phyloP scores from a whole-genome alignment of 2,329 filamentous ascomycete genomes.

The Talaromyces albobiverticillius region DNA sequence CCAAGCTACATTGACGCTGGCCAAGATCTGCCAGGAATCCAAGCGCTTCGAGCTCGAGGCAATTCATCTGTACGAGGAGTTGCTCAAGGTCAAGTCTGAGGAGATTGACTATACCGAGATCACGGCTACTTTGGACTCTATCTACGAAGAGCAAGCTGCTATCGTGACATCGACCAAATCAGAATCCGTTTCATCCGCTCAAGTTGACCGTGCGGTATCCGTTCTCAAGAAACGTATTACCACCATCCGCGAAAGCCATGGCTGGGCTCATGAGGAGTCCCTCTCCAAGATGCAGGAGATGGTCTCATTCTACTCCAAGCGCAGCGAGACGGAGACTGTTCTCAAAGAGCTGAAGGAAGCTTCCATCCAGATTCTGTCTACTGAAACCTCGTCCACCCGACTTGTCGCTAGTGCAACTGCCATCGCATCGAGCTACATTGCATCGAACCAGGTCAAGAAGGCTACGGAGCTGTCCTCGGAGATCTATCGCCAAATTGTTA shows the following conservation, averaged over 20 bases:
- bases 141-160: slow-evolving; percentile 37
- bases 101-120: slow-evolving; percentile 36
- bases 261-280: slow-evolving; percentile 40
- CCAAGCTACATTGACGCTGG: slow-evolving; percentile 33
- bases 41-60: slow-evolving; percentile 35
- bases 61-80: slow-evolving; percentile 35
- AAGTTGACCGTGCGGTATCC: slow-evolving; percentile 29
- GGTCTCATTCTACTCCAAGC: slow-evolving; percentile 32
- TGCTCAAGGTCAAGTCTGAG: slow-evolving; percentile 29
- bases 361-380: slow-evolving; percentile 30
- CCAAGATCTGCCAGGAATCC: slow-evolving; percentile 38
- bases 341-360: slow-evolving; percentile 33
- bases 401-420: slow-evolving; percentile 33
- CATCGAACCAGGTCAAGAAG: slow-evolving; percentile 29
- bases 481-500: slow-evolving; percentile 38
- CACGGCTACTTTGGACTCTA: slow-evolving; percentile 30
- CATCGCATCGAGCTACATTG: slow-evolving; percentile 38
- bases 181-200: slow-evolving; percentile 25
- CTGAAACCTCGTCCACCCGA: slow-evolving; percentile 28
- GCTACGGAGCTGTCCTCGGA: slow-evolving; percentile 34
- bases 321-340: slow-evolving; percentile 29
- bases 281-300: slow-evolving; percentile 37
- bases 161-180: slow-evolving; percentile 20
- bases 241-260: slow-evolving; percentile 29
- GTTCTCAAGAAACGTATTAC: slow-evolving; percentile 30